Evolutionary conservation across 2,329 filamentous ascomycete species (phyloP), one percentile per base, ranked within the genome.

Genomic region (Trichoderma asperellum): DNA sequence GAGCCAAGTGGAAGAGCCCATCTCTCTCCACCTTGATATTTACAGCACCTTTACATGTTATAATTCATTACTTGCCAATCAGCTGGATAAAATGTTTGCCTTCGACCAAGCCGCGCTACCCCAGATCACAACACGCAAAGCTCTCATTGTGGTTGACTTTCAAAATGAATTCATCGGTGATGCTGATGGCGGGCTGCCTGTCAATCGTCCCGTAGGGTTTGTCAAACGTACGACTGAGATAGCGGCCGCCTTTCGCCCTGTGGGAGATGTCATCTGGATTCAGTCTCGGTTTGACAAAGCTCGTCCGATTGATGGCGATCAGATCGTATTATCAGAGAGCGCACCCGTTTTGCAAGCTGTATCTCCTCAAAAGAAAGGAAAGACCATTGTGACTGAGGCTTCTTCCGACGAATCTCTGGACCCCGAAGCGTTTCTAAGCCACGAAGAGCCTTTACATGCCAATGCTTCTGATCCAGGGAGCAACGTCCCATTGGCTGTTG

Each of bases 141-240:
- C 93, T 1, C 84, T 99, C 55, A 83, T 98, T 24, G 82, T 96
- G 21, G 85, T 97, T 72, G 95, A 97, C 75, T 87, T 97, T 43
- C 96, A 98, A 77, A 93, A 96, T 75, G 95, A 97, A 78, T 97
- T 98, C 75, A 82, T 96, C 69, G 85, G 88, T 7, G 81, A 29
- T 43, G 21, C 87, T 1, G 85, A 88, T 62, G 91, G 92, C 67
- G 87, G 89, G 32, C 80, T 97, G 24, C 86, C 89, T 14, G 87
- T 94, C 62, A 82, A 83, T 43, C 85, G 88, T 55, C 88, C 89
- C 3, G 80, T 86, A 4, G 87, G 88, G 11, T 92, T 94, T 71
- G 78, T 96, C 56, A 84, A 90, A 49, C 88, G 87, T 34, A 87
- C 94, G 53, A 82, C 89, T 24, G 80, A 85, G 7, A 83, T 98